Conservation (phyloP, 805 yeast genomes). For the Maudiozyma barnettii region DNA sequence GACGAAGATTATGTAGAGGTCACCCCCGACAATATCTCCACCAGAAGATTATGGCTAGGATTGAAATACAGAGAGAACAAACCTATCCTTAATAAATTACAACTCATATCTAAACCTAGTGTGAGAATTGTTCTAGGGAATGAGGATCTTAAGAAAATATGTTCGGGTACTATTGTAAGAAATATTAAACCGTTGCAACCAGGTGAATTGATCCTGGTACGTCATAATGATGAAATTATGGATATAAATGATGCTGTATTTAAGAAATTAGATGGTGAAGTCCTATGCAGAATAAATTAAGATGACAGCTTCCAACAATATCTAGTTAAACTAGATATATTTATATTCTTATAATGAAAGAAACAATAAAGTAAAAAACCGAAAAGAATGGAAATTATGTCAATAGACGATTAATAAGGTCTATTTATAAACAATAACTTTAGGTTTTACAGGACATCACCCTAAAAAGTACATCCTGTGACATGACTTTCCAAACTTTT, state of each 20-base stretch:
- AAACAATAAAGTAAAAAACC: background rate
- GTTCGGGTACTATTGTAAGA: constrained; percentile 68
- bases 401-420: too few species aligned
- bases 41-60: constrained; percentile 86
- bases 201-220: constrained; percentile 76
- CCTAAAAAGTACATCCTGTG: too few species aligned
- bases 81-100: constrained; percentile 65
- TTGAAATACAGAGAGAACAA: constrained; percentile 74
- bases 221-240: constrained; percentile 44
- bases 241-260: constrained; percentile 83
- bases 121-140: constrained; percentile 55
- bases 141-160: constrained; percentile 60
- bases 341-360: background rate
- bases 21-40: constrained; percentile 77
- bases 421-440: too few species aligned
- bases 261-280: constrained; percentile 59
- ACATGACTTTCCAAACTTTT: too few species aligned
- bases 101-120: constrained; percentile 77
- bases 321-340: background rate
- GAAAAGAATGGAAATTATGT: too few species aligned
- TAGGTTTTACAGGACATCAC: too few species aligned
- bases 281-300: constrained; percentile 66
- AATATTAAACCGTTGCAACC: constrained; percentile 74
- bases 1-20: constrained; percentile 64
- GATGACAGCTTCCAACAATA: background rate